Percentiles rank a stretch among this genome's conserved stretches.
Evolutionary conservation across 306 rosid species (phyloP).

Genomic region (Ziziphus jujuba): DNA sequence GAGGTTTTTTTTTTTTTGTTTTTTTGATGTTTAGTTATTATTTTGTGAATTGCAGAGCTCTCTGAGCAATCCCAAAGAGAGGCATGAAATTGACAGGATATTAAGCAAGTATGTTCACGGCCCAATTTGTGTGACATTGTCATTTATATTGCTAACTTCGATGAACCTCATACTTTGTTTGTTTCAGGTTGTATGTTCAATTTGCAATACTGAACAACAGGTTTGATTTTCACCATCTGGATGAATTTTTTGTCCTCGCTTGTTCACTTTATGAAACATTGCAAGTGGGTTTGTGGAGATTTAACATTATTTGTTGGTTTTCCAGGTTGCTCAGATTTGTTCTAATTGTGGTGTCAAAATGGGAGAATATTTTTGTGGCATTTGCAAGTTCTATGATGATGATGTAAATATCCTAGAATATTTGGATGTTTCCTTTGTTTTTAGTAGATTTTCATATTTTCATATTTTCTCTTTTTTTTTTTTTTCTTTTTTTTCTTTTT

Average conservation of each 20-base stretch:
- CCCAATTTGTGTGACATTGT: background rate
- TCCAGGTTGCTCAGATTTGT: conserved; percentile 62
- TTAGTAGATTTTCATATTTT: background rate
- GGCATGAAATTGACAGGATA: conserved; percentile 59
- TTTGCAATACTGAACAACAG: conserved; percentile 66
- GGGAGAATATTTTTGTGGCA: conserved; percentile 67
- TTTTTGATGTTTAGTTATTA: background rate
- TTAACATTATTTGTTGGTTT: background rate
- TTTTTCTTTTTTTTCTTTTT: too few species aligned
- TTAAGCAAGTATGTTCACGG: conserved; percentile 44
- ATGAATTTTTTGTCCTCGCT: background rate
- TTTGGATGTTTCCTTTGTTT: background rate
- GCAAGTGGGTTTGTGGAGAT: background rate
- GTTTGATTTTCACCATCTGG: conserved; percentile 15
- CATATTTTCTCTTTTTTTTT: too few species aligned
- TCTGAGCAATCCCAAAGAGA: conserved; percentile 47
- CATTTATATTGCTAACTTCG: background rate
- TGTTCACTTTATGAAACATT: too few species aligned
- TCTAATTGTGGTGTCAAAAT: conserved; percentile 59
- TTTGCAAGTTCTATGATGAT: conserved; percentile 72
- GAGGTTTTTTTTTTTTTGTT: background rate
- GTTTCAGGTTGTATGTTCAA: conserved; percentile 58
- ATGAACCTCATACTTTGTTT: background rate
- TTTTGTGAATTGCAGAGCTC: conserved; percentile 37
- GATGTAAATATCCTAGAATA: conserved; percentile 34